Conservation (phyloP, 106 monocot genomes). For the Allium cepa region DNA sequence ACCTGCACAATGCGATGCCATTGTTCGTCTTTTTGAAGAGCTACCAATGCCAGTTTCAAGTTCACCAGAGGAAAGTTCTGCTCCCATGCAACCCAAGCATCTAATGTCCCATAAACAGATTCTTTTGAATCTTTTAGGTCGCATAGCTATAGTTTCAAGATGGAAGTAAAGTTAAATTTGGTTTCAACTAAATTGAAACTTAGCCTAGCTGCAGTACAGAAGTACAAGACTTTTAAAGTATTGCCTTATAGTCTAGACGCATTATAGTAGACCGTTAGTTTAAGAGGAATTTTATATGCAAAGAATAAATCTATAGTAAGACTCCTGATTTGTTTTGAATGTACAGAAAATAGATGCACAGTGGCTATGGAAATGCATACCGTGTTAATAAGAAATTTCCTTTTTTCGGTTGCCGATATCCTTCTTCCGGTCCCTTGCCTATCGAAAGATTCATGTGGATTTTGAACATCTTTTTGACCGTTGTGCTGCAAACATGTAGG, state of each 20-base stretch:
- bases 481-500: background rate
- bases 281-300: background rate
- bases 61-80: constrained; percentile 60
- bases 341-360: background rate
- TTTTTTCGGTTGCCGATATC: constrained; percentile 36
- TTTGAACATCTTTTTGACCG: background rate
- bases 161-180: too few relatives aligned
- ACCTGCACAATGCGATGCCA: constrained; percentile 97
- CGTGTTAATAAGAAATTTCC: constrained; percentile 51
- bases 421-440: constrained; percentile 18
- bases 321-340: background rate
- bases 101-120: constrained; percentile 82
- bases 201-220: too few relatives aligned
- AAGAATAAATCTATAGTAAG: background rate
- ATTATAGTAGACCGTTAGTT: constrained; percentile 5
- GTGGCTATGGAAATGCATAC: constrained; percentile 10
- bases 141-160: constrained; percentile 37
- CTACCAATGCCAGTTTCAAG: constrained; percentile 57
- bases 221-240: too few relatives aligned
- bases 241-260: too few relatives aligned
- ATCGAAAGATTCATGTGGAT: constrained; percentile 1
- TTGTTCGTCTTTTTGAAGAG: constrained; percentile 78
- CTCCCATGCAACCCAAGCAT: constrained; percentile 98
- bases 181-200: too few relatives aligned
- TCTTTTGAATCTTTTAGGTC: constrained; percentile 86